phyloP scores from a whole-genome alignment of 345 rosid genomes.

The Citrus reticulata region DNA sequence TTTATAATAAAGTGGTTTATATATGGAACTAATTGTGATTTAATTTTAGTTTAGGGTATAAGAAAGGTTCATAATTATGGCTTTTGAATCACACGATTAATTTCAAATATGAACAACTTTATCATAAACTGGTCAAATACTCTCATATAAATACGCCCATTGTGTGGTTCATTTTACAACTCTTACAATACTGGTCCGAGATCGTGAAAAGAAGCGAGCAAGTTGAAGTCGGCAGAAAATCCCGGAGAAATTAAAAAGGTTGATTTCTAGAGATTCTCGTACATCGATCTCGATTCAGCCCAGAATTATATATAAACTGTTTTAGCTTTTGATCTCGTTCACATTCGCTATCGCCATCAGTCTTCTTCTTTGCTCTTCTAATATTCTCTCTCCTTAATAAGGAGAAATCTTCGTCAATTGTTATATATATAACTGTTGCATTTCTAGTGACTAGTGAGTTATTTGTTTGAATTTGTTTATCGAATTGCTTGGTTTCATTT shows the following conservation, averaged over 20 bases:
- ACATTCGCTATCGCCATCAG: background rate
- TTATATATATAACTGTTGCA: background rate
- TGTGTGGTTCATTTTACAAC: background rate
- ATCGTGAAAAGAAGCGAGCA: background rate
- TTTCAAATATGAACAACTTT: background rate
- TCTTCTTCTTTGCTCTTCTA: background rate
- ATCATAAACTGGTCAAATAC: background rate
- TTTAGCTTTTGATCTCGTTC: background rate
- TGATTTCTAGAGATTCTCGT: background rate
- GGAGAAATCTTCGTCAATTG: background rate
- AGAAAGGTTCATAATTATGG: too few relatives aligned
- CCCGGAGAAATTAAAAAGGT: background rate
- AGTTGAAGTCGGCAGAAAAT: background rate
- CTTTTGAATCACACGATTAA: background rate
- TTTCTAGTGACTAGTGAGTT: background rate
- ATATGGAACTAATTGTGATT: background rate
- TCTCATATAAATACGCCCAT: background rate
- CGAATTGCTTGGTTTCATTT: background rate
- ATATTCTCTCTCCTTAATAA: background rate
- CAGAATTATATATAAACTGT: background rate
- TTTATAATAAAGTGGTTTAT: background rate
- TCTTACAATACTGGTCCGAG: background rate
- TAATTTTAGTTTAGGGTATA: background rate
- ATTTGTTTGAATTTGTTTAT: background rate
- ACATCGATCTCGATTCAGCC: slow-evolving; percentile 13